Evolutionary conservation across 2,329 filamentous ascomycete genomes (phyloP), one percentile per base, ranked within the genome.

Genomic region (Penicillium sp.): DNA sequence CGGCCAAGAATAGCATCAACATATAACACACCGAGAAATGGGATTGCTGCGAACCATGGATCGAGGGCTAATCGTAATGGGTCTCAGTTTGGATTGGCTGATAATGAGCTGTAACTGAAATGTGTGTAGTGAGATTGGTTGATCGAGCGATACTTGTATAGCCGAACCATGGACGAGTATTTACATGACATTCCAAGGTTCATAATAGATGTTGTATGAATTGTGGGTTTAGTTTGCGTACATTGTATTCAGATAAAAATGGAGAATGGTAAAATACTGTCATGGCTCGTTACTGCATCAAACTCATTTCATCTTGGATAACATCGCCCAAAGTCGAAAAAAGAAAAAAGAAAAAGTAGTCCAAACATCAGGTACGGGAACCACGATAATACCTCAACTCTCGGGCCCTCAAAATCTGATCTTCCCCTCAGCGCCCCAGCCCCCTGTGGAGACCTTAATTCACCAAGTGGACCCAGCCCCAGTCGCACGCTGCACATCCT

Each of bases 401-500:
- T 35, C 37, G 37, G 30, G 42, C 17, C 25, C 36, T 42, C 31
- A 14, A 37, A 38, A 12, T 41, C 19, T 7, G 50, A 49, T n/a
- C 30, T 17, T 33, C 19, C 16, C 25, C 33, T 25, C 19, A 22
- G 7, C n/a, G 22, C 12, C 36, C 42, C 10, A 42, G 22, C 50
- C 50, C 43, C 19, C 8, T 53, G 43, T 48, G 43, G 50, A 22
- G 45, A 46, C 44, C 26, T 47, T 25, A 19, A 25, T 19, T 61
- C 45, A 61, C 60, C 56, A 62, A 42, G 57, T 57, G 54, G 56
- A 54, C 12, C 54, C 58, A 12, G 41, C 31, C 17, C 53, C 42
- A 48, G 49, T 33, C 28, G 28, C 46, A 51, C 58, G 60, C 38
- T 67, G 68, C 44, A 65, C 47, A 54, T 57, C 58, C 33, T 60